These are phyloP conservation scores for Graphilbum ipis-grandicollis DNA, from an alignment of 2,329 filamentous ascomycete genomes.

Conservation along the genomic window DNA sequence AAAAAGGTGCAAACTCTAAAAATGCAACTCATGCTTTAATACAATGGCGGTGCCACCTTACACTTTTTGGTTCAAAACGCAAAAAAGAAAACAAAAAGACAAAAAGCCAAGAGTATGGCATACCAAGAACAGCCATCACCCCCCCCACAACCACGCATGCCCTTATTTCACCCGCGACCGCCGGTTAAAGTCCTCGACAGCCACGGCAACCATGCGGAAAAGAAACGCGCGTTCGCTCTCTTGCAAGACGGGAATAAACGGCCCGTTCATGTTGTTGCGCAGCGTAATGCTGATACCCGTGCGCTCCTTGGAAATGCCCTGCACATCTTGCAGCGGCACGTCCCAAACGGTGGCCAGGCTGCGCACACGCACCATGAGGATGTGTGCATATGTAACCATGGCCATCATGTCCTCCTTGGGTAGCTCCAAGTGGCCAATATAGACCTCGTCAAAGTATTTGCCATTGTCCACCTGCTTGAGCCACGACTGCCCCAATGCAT, in stretches of 20 bases:
- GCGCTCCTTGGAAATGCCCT: slow-evolving; percentile 92
- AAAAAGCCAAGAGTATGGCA: too few species aligned
- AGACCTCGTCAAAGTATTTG: slow-evolving; percentile 93
- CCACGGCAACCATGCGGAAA: slow-evolving; percentile 47
- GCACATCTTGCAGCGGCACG: slow-evolving; percentile 83
- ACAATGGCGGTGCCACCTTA: too few species aligned
- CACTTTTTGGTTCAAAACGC: too few species aligned
- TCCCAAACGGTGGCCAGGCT: slow-evolving; percentile 88
- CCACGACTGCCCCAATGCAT: slow-evolving; percentile 96
- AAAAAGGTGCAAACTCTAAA: too few species aligned
- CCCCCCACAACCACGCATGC: too few species aligned
- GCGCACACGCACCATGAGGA: slow-evolving; percentile 79
- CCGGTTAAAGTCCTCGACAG: slow-evolving; percentile 50
- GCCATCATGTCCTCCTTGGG: slow-evolving; percentile 76
- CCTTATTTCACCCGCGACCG: slow-evolving; percentile 19
- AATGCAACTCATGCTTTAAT: too few species aligned
- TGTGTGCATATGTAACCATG: slow-evolving; percentile 74
- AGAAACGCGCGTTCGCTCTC: slow-evolving; percentile 52
- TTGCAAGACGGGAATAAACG: slow-evolving; percentile 86
- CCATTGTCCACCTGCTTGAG: slow-evolving; percentile 96
- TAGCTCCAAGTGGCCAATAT: slow-evolving; percentile 90
- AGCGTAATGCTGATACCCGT: slow-evolving; percentile 82
- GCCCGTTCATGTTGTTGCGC: slow-evolving; percentile 81
- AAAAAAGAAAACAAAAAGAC: too few species aligned
- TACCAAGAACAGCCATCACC: too few species aligned